Conservation (phyloP, 2,329 filamentous ascomycete genomes). For the Paecilomyces variotii region DNA sequence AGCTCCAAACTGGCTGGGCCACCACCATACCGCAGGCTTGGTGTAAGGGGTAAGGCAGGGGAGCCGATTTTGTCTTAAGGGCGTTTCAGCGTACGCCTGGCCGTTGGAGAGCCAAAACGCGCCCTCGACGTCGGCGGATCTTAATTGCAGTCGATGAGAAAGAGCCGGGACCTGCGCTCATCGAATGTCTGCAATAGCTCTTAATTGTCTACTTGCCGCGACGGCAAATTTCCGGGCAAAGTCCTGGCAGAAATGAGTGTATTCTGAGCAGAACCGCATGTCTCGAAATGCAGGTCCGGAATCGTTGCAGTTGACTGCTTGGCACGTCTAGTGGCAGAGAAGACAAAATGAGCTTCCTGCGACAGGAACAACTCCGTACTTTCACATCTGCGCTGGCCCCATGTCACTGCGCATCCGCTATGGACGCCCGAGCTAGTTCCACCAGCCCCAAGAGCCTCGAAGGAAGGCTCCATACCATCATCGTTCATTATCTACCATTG, state of each 20-base stretch:
- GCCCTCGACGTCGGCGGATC: not conserved
- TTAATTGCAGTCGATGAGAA: not conserved
- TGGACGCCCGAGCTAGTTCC: not conserved
- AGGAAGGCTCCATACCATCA: not conserved
- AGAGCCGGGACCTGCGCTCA: not conserved
- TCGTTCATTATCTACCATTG: not conserved
- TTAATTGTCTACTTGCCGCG: not conserved
- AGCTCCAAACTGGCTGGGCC: not conserved
- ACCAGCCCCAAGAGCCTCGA: not conserved
- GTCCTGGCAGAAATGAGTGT: not conserved
- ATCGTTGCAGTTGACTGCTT: not conserved
- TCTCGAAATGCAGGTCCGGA: not conserved
- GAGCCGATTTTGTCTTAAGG: not conserved
- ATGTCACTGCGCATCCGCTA: not conserved
- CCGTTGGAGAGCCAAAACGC: conserved; percentile 4
- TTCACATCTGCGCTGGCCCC: not conserved
- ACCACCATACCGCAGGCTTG: not conserved
- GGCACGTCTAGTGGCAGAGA: not conserved
- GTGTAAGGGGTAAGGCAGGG: not conserved
- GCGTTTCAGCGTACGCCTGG: conserved; percentile 2
- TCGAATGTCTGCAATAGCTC: not conserved
- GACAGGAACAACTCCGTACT: not conserved
- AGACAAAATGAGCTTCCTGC: not conserved
- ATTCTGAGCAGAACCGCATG: not conserved
- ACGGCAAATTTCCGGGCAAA: not conserved